Evolutionary conservation across 495 filamentous ascomycete species (phyloP).

Genomic region (Choiromyces venosus): DNA sequence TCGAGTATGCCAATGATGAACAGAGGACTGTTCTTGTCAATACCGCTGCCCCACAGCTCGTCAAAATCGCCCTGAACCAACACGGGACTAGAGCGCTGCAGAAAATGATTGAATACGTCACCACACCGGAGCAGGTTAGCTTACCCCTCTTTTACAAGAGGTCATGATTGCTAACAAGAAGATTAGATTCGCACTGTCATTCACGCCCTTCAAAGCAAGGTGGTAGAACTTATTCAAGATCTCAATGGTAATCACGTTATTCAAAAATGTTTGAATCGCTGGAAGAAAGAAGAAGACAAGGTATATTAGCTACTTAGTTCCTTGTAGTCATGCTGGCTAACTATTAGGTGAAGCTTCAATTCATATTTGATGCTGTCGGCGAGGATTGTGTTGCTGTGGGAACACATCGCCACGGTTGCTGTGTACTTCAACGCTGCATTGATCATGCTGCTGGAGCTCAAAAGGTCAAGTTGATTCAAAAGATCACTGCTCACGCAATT

Average conservation of each 20-base stretch:
- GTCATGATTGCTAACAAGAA: constrained; percentile 10
- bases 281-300: constrained; percentile 60
- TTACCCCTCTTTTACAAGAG: not conserved
- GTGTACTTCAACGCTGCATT: constrained; percentile 94
- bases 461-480: constrained; percentile 74
- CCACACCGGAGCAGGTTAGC: constrained; percentile 59
- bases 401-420: constrained; percentile 96
- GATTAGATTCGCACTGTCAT: constrained; percentile 72
- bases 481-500: constrained; percentile 77
- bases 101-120: constrained; percentile 98
- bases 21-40: constrained; percentile 89
- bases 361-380: constrained; percentile 94
- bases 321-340: not conserved
- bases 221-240: constrained; percentile 91
- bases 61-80: constrained; percentile 88
- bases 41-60: constrained; percentile 76
- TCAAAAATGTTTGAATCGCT: constrained; percentile 95
- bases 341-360: constrained; percentile 44
- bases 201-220: constrained; percentile 64
- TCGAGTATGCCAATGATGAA: constrained; percentile 87
- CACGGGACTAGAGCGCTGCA: constrained; percentile 94
- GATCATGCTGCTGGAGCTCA: constrained; percentile 89
- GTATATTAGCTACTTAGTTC: not conserved
- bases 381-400: constrained; percentile 80
- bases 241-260: constrained; percentile 98